Evolutionary conservation across 78 protist genomes (phyloP).

Genomic region (Planoprotostelium fungivorum): DNA sequence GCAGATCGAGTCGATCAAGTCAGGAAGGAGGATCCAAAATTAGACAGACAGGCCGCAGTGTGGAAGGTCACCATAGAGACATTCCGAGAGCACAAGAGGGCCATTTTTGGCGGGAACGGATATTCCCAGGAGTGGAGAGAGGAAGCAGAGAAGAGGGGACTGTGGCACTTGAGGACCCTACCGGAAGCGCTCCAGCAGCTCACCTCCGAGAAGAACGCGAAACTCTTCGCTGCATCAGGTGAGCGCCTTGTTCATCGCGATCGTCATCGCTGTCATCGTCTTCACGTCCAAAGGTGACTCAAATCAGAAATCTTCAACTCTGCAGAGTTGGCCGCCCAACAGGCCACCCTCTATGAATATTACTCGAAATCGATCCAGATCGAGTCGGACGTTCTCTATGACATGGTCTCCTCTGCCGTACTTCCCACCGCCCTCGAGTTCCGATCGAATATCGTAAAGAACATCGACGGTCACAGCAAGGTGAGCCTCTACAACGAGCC

Average conservation of each 20-base stretch:
- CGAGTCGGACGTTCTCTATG: slow-evolving; percentile 70
- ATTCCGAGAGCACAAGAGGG: slow-evolving; percentile 4
- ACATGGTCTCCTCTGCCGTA: slow-evolving; percentile 51
- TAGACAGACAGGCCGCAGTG: neutral
- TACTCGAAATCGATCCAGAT: slow-evolving; percentile 61
- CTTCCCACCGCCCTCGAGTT: slow-evolving; percentile 47
- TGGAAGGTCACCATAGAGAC: neutral
- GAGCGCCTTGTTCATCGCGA: too few species aligned
- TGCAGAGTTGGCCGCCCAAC: slow-evolving; percentile 63
- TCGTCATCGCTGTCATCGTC: too few species aligned
- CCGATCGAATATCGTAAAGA: slow-evolving; percentile 34
- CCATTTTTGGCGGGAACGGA: slow-evolving; percentile 85
- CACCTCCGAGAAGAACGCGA: slow-evolving; percentile 70
- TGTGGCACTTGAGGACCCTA: slow-evolving; percentile 42
- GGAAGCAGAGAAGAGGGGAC: slow-evolving; percentile 64
- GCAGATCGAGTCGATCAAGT: neutral
- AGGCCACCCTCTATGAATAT: slow-evolving; percentile 34
- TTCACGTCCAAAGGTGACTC: too few species aligned
- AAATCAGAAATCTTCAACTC: slow-evolving; percentile 36
- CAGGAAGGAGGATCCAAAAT: neutral
- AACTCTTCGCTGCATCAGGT: slow-evolving; percentile 42
- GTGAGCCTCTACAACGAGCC: neutral
- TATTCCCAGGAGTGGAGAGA: slow-evolving; percentile 76
- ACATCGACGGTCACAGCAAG: neutral
- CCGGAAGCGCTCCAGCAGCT: slow-evolving; percentile 57